These are phyloP conservation scores for Aegilops longissima DNA, from an alignment of 176 grass and related monocot species.

Conservation along the genomic window DNA sequence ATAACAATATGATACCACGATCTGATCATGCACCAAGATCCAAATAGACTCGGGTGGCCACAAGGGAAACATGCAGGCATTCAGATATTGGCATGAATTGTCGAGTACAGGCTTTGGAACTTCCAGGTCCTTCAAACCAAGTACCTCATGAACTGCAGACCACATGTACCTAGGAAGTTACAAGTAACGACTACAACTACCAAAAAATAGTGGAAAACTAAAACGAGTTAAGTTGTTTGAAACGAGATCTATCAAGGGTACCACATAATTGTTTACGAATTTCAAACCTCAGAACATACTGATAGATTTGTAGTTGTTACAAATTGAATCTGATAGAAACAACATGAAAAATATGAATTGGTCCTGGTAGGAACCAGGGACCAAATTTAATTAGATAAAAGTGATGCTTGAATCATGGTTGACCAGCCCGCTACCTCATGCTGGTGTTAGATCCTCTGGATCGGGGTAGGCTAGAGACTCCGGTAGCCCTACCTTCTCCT, in stretches of 20 bases:
- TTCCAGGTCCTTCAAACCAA: slow-evolving; percentile 65
- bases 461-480: no score
- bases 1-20: no score
- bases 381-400: not conserved
- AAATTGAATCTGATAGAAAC: no score
- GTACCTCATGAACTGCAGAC: slow-evolving; percentile 47
- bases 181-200: not conserved
- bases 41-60: no score
- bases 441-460: not conserved
- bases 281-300: no score
- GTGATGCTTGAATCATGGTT: not conserved
- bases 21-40: no score
- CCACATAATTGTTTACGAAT: no score
- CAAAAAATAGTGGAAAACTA: not conserved
- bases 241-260: not conserved
- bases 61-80: no score
- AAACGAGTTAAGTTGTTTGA: not conserved
- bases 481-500: no score
- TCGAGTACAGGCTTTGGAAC: slow-evolving; percentile 75
- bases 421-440: not conserved
- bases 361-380: not conserved
- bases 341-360: no score
- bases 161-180: not conserved
- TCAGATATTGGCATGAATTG: no score
- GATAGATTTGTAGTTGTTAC: no score